A percentile compares a stretch with the other conserved stretches of the same genome.
Evolutionary conservation across 768 basidiomycete species (phyloP).

Genomic region (Crepidotus variabilis): DNA sequence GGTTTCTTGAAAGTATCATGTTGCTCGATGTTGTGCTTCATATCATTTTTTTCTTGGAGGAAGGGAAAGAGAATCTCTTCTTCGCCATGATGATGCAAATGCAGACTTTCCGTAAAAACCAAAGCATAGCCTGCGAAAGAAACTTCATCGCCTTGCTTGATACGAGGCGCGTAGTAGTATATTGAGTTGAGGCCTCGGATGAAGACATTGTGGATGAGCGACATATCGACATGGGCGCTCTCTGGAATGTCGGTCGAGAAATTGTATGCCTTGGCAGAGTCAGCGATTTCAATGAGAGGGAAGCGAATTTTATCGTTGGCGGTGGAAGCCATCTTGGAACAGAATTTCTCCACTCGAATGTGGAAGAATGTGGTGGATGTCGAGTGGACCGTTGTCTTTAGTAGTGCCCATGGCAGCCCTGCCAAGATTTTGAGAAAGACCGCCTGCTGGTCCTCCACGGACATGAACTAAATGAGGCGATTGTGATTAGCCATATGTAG

Average conservation of each 20-base stretch:
- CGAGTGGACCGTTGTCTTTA: no score
- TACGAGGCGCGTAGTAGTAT: slow-evolving; percentile 9
- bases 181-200: slow-evolving; percentile 20
- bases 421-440: no score
- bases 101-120: slow-evolving; percentile 10
- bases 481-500: no score
- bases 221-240: slow-evolving; percentile 13
- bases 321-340: not conserved
- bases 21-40: slow-evolving; percentile 15
- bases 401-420: no score
- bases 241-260: not conserved
- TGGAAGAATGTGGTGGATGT: no score
- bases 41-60: slow-evolving; percentile 14
- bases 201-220: slow-evolving; percentile 18
- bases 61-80: slow-evolving; percentile 17
- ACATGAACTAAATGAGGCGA: no score
- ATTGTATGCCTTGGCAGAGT: not conserved
- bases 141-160: slow-evolving; percentile 10
- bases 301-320: not conserved
- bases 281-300: not conserved
- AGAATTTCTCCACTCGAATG: not conserved
- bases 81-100: slow-evolving; percentile 18
- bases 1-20: slow-evolving; percentile 14
- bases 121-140: slow-evolving; percentile 17
- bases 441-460: no score